Evolutionary conservation across 805 yeast genomes (phyloP).

Genomic region (Nakazawaea ishiwadae): DNA sequence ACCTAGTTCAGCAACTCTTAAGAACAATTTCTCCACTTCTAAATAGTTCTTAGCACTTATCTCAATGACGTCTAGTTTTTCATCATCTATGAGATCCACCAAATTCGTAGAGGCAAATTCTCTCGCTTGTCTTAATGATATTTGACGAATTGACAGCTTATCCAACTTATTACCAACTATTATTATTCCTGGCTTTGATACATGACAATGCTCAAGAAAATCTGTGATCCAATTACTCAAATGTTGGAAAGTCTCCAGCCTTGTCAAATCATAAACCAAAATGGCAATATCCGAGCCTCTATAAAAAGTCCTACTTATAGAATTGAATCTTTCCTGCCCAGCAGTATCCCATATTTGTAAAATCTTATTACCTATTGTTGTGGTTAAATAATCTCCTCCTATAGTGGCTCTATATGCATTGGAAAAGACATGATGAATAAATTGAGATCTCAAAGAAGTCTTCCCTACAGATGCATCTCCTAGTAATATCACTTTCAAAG

Average conservation of each 20-base stretch:
- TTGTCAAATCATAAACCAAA: slow-evolving; percentile 49
- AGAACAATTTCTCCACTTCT: slow-evolving; percentile 23
- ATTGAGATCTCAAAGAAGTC: slow-evolving; percentile 51
- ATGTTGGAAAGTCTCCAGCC: slow-evolving; percentile 44
- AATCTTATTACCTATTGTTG: slow-evolving; percentile 25
- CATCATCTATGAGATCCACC: slow-evolving; percentile 20
- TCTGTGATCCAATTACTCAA: slow-evolving; percentile 40
- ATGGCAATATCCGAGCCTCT: slow-evolving; percentile 55
- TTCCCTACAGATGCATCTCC: slow-evolving; percentile 62
- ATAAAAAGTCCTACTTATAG: slow-evolving; percentile 50
- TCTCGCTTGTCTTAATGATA: slow-evolving; percentile 26
- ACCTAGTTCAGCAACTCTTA: slow-evolving; percentile 24
- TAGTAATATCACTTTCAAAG: slow-evolving; percentile 45
- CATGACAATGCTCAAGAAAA: slow-evolving; percentile 44
- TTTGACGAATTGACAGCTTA: slow-evolving; percentile 22
- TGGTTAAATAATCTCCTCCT: slow-evolving; percentile 54
- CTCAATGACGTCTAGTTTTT: slow-evolving; percentile 23
- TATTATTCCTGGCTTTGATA: slow-evolving; percentile 40
- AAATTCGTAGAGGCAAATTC: slow-evolving; percentile 20
- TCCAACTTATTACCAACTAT: slow-evolving; percentile 53
- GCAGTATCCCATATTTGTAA: slow-evolving; percentile 89
- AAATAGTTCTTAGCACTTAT: slow-evolving; percentile 22
- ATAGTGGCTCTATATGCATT: slow-evolving; percentile 55
- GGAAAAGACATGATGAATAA: slow-evolving; percentile 49
- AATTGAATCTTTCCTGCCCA: slow-evolving; percentile 87